These are phyloP conservation scores for Furcasterigmium sp. DNA, from an alignment of 2,329 filamentous ascomycete species.

Conservation along the genomic window DNA sequence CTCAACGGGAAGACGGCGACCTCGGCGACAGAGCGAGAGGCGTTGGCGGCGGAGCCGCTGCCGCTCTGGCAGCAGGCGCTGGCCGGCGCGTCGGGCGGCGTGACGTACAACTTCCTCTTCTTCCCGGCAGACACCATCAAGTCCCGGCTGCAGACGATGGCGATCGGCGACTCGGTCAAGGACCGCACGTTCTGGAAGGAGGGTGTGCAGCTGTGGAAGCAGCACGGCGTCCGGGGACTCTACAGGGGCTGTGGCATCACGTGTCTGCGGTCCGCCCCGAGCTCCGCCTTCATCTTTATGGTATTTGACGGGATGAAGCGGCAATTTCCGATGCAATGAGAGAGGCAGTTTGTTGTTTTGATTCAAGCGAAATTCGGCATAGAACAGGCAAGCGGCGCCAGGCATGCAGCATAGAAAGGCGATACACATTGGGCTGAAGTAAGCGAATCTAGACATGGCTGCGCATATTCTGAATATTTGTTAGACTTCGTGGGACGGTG, in stretches of 20 bases:
- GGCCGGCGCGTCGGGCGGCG: constrained; percentile 81
- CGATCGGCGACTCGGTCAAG: constrained; percentile 50
- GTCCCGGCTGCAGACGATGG: constrained; percentile 89
- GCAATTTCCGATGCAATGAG: constrained; percentile 51
- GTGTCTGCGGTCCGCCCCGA: constrained; percentile 79
- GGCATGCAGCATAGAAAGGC: not conserved
- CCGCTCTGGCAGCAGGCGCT: constrained; percentile 83
- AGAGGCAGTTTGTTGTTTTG: constrained; percentile 1
- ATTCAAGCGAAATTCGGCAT: not conserved
- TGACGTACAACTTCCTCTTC: constrained; percentile 95
- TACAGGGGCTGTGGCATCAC: constrained; percentile 97
- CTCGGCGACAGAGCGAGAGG: constrained; percentile 32
- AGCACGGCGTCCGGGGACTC: constrained; percentile 76
- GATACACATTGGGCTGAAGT: no score
- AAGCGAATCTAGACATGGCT: no score
- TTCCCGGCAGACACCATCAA: constrained; percentile 98
- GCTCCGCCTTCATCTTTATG: constrained; percentile 97
- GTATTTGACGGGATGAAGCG: constrained; percentile 84
- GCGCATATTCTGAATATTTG: no score
- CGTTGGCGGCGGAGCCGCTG: constrained; percentile 47
- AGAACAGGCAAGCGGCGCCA: no score
- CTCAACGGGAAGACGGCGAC: constrained; percentile 39
- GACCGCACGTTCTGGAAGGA: constrained; percentile 69
- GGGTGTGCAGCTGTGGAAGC: constrained; percentile 68
- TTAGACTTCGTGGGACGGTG: no score